Conservation (phyloP, 495 filamentous ascomycete genomes). For the Xylaria scruposa region DNA sequence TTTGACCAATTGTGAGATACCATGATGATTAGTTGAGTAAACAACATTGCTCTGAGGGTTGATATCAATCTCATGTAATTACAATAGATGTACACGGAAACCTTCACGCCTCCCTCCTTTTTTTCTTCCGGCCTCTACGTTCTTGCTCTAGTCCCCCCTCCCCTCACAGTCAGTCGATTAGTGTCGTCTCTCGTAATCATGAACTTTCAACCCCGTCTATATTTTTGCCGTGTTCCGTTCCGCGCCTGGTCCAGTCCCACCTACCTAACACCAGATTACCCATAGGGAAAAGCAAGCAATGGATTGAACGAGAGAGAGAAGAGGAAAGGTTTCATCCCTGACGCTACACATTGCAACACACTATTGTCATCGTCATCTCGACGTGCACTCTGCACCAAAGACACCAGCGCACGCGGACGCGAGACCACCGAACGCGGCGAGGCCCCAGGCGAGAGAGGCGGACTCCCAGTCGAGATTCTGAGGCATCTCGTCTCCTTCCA, state of each 20-base stretch:
- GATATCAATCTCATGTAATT: not conserved
- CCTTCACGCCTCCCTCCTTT: no score
- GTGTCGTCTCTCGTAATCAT: not conserved
- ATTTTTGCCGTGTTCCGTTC: not conserved
- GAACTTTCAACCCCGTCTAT: not conserved
- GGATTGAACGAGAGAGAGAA: not conserved
- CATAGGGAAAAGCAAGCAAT: not conserved
- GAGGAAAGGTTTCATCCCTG: not conserved
- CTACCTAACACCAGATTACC: not conserved
- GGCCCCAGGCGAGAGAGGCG: slow-evolving; percentile 52
- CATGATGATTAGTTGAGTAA: not conserved
- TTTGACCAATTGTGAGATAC: not conserved
- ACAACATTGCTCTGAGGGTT: not conserved
- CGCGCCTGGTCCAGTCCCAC: not conserved
- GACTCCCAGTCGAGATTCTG: slow-evolving; percentile 54
- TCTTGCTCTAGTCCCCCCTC: no score
- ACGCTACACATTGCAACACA: not conserved
- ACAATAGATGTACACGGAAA: not conserved
- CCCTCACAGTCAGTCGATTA: no score
- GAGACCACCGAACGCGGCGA: slow-evolving; percentile 50
- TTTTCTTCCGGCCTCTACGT: not conserved
- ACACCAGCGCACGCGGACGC: slow-evolving; percentile 49
- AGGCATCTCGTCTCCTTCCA: slow-evolving; percentile 43
- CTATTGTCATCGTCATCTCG: slow-evolving; percentile 32
- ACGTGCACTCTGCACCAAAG: slow-evolving; percentile 51